These are phyloP conservation scores for Escovopsis sp. DNA, from an alignment of 2,329 filamentous ascomycete genomes.

Conservation along the genomic window DNA sequence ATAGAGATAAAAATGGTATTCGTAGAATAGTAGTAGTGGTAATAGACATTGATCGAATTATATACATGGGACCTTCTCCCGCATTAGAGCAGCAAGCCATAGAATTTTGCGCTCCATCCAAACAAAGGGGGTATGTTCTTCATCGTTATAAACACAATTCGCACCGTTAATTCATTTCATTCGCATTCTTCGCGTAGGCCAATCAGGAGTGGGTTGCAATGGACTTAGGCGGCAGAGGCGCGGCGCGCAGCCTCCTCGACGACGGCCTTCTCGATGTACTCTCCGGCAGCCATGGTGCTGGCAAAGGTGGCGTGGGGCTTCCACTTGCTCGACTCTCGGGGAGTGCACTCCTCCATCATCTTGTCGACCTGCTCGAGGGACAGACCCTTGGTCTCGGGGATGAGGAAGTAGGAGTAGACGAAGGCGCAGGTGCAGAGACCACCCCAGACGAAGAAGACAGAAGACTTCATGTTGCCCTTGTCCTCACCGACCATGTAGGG, in stretches of 20 bases:
- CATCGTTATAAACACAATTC: not conserved
- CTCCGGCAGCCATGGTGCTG: slow-evolving; percentile 19
- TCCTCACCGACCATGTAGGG: slow-evolving; percentile 53
- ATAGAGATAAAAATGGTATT: no score
- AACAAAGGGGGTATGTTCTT: not conserved
- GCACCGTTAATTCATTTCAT: not conserved
- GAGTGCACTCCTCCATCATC: slow-evolving; percentile 79
- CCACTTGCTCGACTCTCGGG: slow-evolving; percentile 65
- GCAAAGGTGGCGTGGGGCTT: slow-evolving; percentile 57
- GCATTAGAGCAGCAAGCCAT: not conserved
- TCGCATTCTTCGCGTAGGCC: not conserved
- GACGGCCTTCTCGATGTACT: slow-evolving; percentile 18
- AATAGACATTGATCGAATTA: no score
- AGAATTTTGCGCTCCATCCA: not conserved
- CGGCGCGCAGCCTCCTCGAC: slow-evolving; percentile 16
- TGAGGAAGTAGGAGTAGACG: slow-evolving; percentile 57
- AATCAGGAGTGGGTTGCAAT: no score
- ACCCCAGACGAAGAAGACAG: slow-evolving; percentile 66
- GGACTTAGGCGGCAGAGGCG: slow-evolving; percentile 17
- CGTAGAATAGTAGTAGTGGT: no score
- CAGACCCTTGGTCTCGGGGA: slow-evolving; percentile 62
- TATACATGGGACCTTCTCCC: not conserved
- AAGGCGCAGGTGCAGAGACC: slow-evolving; percentile 45
- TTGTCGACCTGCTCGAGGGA: slow-evolving; percentile 69
- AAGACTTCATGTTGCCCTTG: slow-evolving; percentile 50